Percentiles rank a stretch among this genome's conserved stretches.
Evolutionary conservation across 208 protist species (phyloP).

Genomic region (Naegleria fowleri): DNA sequence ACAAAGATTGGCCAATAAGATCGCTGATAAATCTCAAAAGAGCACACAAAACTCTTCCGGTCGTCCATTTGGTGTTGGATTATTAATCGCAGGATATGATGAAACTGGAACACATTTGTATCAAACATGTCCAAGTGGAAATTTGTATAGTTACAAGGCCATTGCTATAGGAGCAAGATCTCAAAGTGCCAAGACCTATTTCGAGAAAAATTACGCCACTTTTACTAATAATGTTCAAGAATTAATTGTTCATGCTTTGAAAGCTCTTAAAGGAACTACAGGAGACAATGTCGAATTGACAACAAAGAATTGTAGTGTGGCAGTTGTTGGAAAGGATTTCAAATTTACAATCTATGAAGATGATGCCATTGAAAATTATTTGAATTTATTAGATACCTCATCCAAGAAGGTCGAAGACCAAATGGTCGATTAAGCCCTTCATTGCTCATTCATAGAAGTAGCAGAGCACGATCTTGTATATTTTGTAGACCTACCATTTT

Average conservation of each 20-base stretch:
- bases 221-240: slow-evolving; percentile 70
- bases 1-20: slow-evolving; percentile 47
- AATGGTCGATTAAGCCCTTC: not conserved
- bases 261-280: slow-evolving; percentile 80
- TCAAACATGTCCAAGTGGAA: slow-evolving; percentile 90
- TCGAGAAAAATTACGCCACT: slow-evolving; percentile 92
- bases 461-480: no score
- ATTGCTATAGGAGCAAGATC: slow-evolving; percentile 97
- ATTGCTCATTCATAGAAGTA: not conserved
- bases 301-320: slow-evolving; percentile 79
- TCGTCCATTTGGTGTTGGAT: slow-evolving; percentile 97
- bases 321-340: slow-evolving; percentile 76
- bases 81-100: slow-evolving; percentile 91
- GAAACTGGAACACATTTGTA: slow-evolving; percentile 83
- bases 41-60: slow-evolving; percentile 84
- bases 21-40: slow-evolving; percentile 51
- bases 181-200: slow-evolving; percentile 94
- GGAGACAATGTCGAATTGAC: slow-evolving; percentile 76
- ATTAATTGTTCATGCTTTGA: slow-evolving; percentile 83
- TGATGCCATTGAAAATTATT: slow-evolving; percentile 65
- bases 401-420: not conserved
- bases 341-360: slow-evolving; percentile 73
- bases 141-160: slow-evolving; percentile 95
- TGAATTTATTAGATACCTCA: slow-evolving; percentile 45
- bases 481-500: no score